Percentiles rank a stretch among this genome's conserved stretches.
phyloP scores from a whole-genome alignment of 2,329 filamentous ascomycete species.

The Elsinoe fawcettii region DNA sequence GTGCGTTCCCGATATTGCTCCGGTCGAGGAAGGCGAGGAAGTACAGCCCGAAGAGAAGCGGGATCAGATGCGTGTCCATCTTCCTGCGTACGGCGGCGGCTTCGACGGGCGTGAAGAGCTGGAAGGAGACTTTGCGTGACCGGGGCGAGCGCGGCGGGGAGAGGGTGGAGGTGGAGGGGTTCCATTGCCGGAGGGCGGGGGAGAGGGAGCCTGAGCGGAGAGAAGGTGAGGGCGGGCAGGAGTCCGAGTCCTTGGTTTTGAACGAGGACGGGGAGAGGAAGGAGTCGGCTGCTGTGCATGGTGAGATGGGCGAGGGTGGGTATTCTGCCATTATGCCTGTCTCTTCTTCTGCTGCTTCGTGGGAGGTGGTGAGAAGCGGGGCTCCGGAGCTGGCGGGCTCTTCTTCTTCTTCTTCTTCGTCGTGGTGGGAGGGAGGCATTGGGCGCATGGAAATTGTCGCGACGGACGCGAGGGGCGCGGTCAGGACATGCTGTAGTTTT shows the following conservation, averaged over 20 bases:
- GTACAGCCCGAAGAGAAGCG: conserved; percentile 76
- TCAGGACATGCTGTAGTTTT: background rate
- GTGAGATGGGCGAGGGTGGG: background rate
- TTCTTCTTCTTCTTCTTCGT: no score
- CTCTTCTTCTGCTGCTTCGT: background rate
- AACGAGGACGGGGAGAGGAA: background rate
- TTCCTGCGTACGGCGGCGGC: conserved; percentile 61
- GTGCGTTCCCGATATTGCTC: conserved; percentile 53
- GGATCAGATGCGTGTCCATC: conserved; percentile 68
- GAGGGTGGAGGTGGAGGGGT: background rate
- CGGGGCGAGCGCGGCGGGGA: background rate
- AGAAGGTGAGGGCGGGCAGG: background rate
- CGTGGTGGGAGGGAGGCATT: background rate
- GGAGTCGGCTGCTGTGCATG: background rate
- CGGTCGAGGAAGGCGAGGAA: conserved; percentile 79
- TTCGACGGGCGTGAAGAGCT: conserved; percentile 59
- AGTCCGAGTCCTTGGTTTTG: no score
- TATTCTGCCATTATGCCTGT: background rate
- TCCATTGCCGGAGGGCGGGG: background rate
- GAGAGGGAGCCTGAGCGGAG: background rate
- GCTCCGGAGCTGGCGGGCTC: background rate
- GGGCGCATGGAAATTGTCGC: background rate
- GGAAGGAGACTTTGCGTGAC: conserved; percentile 27
- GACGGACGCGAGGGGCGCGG: background rate
- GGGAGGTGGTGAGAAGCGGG: background rate